phyloP scores from a whole-genome alignment of 1,284 basidiomycete genomes.

The Ustilago tritici region DNA sequence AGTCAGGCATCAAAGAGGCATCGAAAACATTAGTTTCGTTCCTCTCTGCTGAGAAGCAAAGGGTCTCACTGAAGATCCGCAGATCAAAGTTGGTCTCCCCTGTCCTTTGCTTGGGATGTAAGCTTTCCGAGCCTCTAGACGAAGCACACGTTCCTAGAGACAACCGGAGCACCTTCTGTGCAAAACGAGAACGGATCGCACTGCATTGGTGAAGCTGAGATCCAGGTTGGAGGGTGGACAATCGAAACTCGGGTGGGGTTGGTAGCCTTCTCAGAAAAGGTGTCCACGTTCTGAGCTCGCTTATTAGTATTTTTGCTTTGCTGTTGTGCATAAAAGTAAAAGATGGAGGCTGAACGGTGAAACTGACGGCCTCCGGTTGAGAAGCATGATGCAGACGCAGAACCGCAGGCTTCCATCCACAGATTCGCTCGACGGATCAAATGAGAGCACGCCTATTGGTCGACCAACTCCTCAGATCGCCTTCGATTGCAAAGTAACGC shows the following conservation, averaged over 20 bases:
- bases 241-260: neutral
- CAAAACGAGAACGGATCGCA: neutral
- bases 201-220: neutral
- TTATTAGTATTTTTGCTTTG: conserved; percentile 17
- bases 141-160: conserved; percentile 28
- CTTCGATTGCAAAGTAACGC: neutral
- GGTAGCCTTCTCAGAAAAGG: conserved; percentile 2
- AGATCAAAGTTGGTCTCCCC: neutral
- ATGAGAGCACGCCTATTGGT: neutral
- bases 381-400: neutral
- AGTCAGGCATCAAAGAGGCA: neutral
- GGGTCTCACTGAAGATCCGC: conserved; percentile 2
- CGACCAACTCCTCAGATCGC: neutral
- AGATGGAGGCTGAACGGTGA: neutral
- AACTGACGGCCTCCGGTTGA: conserved; percentile 1
- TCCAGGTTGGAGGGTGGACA: neutral
- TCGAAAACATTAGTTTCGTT: neutral
- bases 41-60: neutral
- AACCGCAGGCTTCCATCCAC: conserved; percentile 1
- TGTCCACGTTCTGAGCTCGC: conserved; percentile 48
- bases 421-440: neutral
- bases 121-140: conserved; percentile 10
- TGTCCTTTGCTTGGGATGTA: conserved; percentile 5
- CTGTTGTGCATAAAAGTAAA: conserved; percentile 1
- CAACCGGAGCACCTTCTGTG: neutral